Evolutionary conservation across 2,329 filamentous ascomycete species (phyloP), one percentile per base, ranked within the genome.

Genomic region (Fusarium sulawesiense): DNA sequence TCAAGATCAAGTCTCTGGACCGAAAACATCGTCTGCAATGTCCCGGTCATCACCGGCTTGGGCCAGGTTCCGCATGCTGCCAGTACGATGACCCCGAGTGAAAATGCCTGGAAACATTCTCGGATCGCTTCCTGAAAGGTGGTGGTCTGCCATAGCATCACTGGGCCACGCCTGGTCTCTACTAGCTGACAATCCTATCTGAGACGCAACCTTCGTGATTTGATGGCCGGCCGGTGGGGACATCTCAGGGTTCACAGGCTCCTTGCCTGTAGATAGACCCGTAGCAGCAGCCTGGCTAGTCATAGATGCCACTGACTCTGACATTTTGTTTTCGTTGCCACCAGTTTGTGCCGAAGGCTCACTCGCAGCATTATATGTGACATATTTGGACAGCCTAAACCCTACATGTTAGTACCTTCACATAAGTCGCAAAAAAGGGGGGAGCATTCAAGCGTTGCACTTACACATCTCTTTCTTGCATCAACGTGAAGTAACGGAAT

Each of bases 381-480:
- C 82, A 66, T 85, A 85, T 55, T 80, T 80, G 27, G 81, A 78
- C 16, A 85, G 75, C 54, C 83, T 85, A 49, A 10, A 23, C 29
- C 7, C 23, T n/a, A 30, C 10, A 18, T 27, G 37, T 72, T 32
- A 71, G 59, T 57, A 41, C 25, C 20, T 25, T 18, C 27, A 40
- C 23, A 48, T n/a, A 13, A 41, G 21, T 20, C 12, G 7, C 40
- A 18, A 13, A 32, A 40, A 18, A 27, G 11, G 45, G 47, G n/a
- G 46, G 9, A 66, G 25, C 16, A 37, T 37, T 23, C 16, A 11
- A 20, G 12, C 7, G 23, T 37, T 32, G 14, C 47, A 84, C 89
- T 86, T 83, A 95, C 95, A 98, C 92, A 53, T 90, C 87, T 74
- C 93, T 85, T 81, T 99, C 96, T 75, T 95, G 92, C 57, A 91